Conservation (phyloP, 768 basidiomycete species). For the Kwoniella newhampshirensis region DNA sequence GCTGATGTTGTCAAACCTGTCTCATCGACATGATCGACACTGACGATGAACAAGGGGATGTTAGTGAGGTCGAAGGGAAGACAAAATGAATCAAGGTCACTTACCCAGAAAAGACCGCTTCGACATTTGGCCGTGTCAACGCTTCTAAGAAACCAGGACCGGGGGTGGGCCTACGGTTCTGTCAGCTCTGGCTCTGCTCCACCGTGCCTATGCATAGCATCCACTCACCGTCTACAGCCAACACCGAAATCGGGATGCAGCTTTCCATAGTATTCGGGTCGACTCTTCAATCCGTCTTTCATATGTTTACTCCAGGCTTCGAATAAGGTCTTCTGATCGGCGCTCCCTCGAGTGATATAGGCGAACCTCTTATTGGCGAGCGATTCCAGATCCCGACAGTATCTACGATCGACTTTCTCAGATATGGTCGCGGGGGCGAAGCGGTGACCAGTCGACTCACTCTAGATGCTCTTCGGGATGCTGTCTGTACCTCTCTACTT, state of each 20-base stretch:
- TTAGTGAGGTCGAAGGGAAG: not conserved
- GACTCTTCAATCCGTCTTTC: constrained; percentile 5
- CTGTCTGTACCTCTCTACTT: not conserved
- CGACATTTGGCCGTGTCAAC: constrained; percentile 3
- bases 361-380: constrained; percentile 14
- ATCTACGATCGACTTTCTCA: not conserved
- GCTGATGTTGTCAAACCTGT: constrained; percentile 20
- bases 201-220: not conserved
- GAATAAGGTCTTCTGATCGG: constrained; percentile 10
- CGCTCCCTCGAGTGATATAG: constrained; percentile 14
- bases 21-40: constrained; percentile 19
- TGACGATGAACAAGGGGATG: no score
- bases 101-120: constrained; percentile 12
- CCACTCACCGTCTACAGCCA: constrained; percentile 6
- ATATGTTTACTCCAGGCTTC: constrained; percentile 10
- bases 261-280: constrained; percentile 14
- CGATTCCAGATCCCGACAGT: constrained; percentile 8
- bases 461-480: constrained; percentile 14
- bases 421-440: no score
- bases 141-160: constrained; percentile 13
- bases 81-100: constrained; percentile 2
- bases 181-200: not conserved
- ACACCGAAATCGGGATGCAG: constrained; percentile 12
- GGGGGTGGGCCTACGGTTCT: constrained; percentile 3
- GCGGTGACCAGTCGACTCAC: not conserved